Evolutionary conservation across 2,329 filamentous ascomycete species (phyloP), one percentile per base, ranked within the genome.

Genomic region (Alternaria panax): DNA sequence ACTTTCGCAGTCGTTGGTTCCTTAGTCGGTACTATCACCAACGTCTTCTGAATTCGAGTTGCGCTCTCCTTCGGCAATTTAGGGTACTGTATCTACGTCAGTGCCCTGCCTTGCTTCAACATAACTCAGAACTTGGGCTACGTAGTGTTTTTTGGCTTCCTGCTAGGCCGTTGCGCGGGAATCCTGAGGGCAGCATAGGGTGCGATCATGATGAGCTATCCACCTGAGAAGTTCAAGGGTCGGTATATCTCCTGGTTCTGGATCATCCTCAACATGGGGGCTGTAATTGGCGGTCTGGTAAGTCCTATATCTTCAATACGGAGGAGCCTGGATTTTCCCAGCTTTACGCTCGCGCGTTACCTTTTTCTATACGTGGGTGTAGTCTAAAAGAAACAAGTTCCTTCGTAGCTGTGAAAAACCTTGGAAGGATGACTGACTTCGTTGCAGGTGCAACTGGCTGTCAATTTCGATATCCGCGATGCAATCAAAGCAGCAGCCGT

Each of bases 221-320:
- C 92, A 2, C 82, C 85, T 27, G 93, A 96, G 79, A 77, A 87
- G 30, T 84, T 86, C 63, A 96, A 96, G 83, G 93, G 93, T 30
- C 87, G 88, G 57, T 96, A 92, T 75, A 95, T 96, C 76, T 90
- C 90, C 8, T 88, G 87, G 80, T 96, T 96, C 80, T 96, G 93
- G 93, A 87, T 92, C 72, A 94, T 97, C 71, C 96, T 96, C 84
- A 96, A 96, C 79, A 79, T 93, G 54, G 93, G 93, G 68, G 92
- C 88, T 71, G 92, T 96, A 60, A 91, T 96, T 73, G 93, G 93
- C 59, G 87, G 88, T 72, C 70, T 87, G 79, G 90, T 86, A 75
- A 76, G 83, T n/a, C n/a, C n/a, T n/a, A n/a, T n/a, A n/a, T n/a
- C n/a, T n/a, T n/a, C n/a, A n/a, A n/a, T n/a, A n/a, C n/a, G n/a